Percentiles rank a stretch among this genome's conserved stretches.
phyloP scores from a whole-genome alignment of 2,329 filamentous ascomycete species.

The Trichoderma citrinoviride region DNA sequence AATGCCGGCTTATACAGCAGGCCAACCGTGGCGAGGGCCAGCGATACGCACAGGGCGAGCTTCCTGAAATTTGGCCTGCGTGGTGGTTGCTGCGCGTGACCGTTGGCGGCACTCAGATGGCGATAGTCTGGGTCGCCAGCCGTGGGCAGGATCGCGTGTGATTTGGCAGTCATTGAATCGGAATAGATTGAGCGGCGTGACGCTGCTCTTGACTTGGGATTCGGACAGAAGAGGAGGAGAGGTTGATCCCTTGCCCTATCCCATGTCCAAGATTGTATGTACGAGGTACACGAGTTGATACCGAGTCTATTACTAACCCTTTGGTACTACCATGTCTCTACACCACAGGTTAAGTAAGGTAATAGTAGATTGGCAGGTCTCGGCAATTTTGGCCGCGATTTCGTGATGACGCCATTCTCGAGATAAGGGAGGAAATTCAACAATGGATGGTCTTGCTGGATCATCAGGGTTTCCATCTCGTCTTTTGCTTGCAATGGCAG shows the following conservation, averaged over 20 bases:
- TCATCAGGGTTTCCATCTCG: too few species aligned
- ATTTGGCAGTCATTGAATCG: background rate
- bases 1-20: conserved; percentile 30
- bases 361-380: too few species aligned
- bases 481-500: too few species aligned
- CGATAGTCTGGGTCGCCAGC: background rate
- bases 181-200: background rate
- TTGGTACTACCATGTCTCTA: background rate
- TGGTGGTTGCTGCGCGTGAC: background rate
- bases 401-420: too few species aligned
- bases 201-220: background rate
- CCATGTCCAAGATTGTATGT: background rate
- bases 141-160: conserved; percentile 8
- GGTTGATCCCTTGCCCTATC: background rate
- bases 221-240: background rate
- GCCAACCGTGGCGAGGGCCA: conserved; percentile 31
- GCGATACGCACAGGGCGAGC: conserved; percentile 27
- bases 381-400: too few species aligned
- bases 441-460: too few species aligned
- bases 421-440: too few species aligned
- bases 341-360: too few species aligned
- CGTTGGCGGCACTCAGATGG: too few species aligned
- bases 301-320: background rate
- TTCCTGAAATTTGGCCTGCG: conserved; percentile 29
- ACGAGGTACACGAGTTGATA: background rate